A percentile compares a stretch with the other conserved stretches of the same genome.
phyloP scores from a whole-genome alignment of 208 protist species.

The Wallacemonas rigidus region DNA sequence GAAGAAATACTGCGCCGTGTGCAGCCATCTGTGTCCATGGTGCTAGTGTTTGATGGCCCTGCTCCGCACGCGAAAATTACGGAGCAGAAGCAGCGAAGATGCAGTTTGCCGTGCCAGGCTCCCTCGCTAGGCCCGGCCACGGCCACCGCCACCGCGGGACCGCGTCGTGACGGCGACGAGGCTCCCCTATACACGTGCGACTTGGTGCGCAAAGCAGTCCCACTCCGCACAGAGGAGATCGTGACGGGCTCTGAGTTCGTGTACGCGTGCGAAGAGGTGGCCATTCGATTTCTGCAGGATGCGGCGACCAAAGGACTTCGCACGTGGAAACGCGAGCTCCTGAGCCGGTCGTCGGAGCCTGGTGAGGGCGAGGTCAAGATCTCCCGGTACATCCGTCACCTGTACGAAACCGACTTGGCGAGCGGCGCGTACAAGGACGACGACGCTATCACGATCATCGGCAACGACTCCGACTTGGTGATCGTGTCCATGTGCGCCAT shows the following conservation, averaged over 20 bases:
- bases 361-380: conserved; percentile 91
- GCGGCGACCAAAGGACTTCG: conserved; percentile 6
- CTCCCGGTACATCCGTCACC: conserved; percentile 39
- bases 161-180: not conserved
- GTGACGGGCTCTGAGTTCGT: conserved; percentile 74
- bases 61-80: conserved; percentile 70
- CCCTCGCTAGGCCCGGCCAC: conserved; percentile 15
- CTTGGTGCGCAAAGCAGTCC: conserved; percentile 34
- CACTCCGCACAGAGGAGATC: conserved; percentile 65
- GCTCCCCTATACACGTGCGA: conserved; percentile 49
- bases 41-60: conserved; percentile 78
- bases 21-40: conserved; percentile 44
- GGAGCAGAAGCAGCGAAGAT: conserved; percentile 69
- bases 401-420: conserved; percentile 33
- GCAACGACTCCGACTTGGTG: conserved; percentile 86
- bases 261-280: conserved; percentile 61
- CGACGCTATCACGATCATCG: conserved; percentile 65
- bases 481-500: conserved; percentile 66
- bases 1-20: conserved; percentile 39
- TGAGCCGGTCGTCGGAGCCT: conserved; percentile 52
- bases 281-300: conserved; percentile 20
- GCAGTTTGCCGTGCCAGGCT: conserved; percentile 15
- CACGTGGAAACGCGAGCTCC: conserved; percentile 22
- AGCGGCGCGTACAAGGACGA: conserved; percentile 46
- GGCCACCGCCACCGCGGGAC: conserved; percentile 3